Conservation (phyloP, 2,329 filamentous ascomycete species). For the Corynespora cassiicola region DNA sequence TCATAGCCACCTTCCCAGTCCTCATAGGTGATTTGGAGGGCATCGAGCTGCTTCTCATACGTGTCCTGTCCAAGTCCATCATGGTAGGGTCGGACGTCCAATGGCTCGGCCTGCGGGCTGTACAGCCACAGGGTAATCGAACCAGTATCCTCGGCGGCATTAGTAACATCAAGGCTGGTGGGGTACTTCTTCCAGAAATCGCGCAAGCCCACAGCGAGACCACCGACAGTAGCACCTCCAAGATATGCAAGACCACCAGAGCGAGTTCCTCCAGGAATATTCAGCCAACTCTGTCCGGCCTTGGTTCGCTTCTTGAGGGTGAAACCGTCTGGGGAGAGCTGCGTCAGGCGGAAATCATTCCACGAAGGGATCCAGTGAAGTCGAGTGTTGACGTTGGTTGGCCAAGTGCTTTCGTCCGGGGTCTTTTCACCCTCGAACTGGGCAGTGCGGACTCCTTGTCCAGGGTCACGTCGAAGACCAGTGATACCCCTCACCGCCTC, state of each 20-base stretch:
- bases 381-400: constrained; percentile 52
- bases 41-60: constrained; percentile 65
- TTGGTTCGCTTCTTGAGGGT: constrained; percentile 67
- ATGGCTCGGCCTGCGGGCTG: constrained; percentile 60
- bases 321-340: constrained; percentile 67
- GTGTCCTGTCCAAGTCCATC: constrained; percentile 63
- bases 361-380: constrained; percentile 65
- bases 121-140: constrained; percentile 68
- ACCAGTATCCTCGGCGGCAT: constrained; percentile 58
- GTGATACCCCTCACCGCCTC: constrained; percentile 68
- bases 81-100: constrained; percentile 65
- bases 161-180: constrained; percentile 62
- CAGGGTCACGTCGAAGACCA: constrained; percentile 64
- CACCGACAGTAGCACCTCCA: constrained; percentile 63
- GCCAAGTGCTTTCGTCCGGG: constrained; percentile 56
- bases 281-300: constrained; percentile 63
- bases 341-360: constrained; percentile 64
- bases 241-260: constrained; percentile 66
- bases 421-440: constrained; percentile 58
- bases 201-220: constrained; percentile 63
- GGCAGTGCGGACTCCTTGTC: constrained; percentile 53
- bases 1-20: constrained; percentile 64
- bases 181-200: constrained; percentile 71
- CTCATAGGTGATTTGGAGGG: constrained; percentile 68
- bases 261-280: constrained; percentile 62